Evolutionary conservation across 352 stramenopile species (phyloP), one percentile per base, ranked within the genome.

Genomic region (Thalassiosira pacifica): DNA sequence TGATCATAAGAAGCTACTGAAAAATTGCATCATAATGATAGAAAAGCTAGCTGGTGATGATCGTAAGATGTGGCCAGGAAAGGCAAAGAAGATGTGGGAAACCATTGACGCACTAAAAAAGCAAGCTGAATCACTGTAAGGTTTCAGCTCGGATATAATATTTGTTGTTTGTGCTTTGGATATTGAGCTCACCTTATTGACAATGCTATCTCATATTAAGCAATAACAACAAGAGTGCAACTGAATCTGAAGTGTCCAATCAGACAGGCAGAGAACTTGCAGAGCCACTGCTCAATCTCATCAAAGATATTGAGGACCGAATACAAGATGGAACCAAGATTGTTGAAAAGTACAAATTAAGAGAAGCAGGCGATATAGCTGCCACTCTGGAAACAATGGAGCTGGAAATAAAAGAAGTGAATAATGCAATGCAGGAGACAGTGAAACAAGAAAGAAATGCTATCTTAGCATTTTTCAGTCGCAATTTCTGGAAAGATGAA

Each of bases 41-140:
- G 27, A 64, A 27, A 64, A 37, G 4, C 24, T 40, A 4, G 22
- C 24, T 61, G 22, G 6, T 11, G 53, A 31, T 61, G 53, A n/a
- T n/a, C n/a, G 24, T 3, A 61, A 31, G 1, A 61, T 11, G 53
- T 61, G 53, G 53, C 22, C 45, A 57, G 45, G 19, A 24, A 57
- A 57, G 19, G 45, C 11, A 57, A 57, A 57, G 18, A 67, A 69
- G 31, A 77, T 77, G 42, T 13, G 19, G 65, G 52, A 40, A 18
- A 32, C 70, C 42, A 40, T 55, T 70, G 27, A 2, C n/a, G 16
- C 34, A 37, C 34, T 32, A 13, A 66, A 45, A 32, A 70, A 79
- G 27, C 1, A 40, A 64, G 55, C 19, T 60, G n/a, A 60, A 31
- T 8, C 2, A 57, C 45, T 57, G 45, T 26, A 16, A 57, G 45